Evolutionary conservation across 208 protist genomes (phyloP).

Genomic region (Crithidia thermophila): DNA sequence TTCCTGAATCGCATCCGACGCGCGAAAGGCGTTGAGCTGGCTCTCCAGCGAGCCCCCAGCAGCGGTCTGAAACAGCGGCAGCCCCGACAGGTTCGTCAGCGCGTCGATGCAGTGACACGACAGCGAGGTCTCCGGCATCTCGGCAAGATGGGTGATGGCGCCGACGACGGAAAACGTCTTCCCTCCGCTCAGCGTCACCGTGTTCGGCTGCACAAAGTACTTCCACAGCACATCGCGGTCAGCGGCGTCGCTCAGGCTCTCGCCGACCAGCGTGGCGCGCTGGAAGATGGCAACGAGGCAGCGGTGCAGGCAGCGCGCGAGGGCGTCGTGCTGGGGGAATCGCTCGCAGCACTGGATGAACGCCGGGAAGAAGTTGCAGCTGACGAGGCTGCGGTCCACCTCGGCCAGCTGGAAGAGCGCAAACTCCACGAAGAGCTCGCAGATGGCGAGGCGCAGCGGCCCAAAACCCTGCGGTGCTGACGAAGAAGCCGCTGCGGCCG

Average conservation of each 20-base stretch:
- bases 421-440: constrained; percentile 67
- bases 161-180: constrained; percentile 22
- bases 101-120: constrained; percentile 51
- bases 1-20: constrained; percentile 24
- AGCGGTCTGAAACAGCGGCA: constrained; percentile 39
- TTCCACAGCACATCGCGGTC: constrained; percentile 49
- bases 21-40: constrained; percentile 35
- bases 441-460: constrained; percentile 38
- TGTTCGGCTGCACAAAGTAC: constrained; percentile 30
- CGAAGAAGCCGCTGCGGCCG: neutral
- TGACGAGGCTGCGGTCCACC: constrained; percentile 46
- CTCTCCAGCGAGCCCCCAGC: constrained; percentile 28
- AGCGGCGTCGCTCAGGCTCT: constrained; percentile 29
- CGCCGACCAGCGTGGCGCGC: constrained; percentile 33
- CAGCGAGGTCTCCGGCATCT: constrained; percentile 28
- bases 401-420: constrained; percentile 40
- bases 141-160: constrained; percentile 29
- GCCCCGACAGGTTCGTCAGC: constrained; percentile 31
- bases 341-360: constrained; percentile 43
- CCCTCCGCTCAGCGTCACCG: constrained; percentile 6
- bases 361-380: constrained; percentile 46
- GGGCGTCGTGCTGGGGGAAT: constrained; percentile 52
- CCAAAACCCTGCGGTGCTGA: constrained; percentile 21
- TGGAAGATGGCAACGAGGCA: constrained; percentile 50
- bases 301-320: constrained; percentile 42